These are phyloP conservation scores for Xanthoparmelia taractica DNA, from an alignment of 495 filamentous ascomycete species.

Conservation along the genomic window DNA sequence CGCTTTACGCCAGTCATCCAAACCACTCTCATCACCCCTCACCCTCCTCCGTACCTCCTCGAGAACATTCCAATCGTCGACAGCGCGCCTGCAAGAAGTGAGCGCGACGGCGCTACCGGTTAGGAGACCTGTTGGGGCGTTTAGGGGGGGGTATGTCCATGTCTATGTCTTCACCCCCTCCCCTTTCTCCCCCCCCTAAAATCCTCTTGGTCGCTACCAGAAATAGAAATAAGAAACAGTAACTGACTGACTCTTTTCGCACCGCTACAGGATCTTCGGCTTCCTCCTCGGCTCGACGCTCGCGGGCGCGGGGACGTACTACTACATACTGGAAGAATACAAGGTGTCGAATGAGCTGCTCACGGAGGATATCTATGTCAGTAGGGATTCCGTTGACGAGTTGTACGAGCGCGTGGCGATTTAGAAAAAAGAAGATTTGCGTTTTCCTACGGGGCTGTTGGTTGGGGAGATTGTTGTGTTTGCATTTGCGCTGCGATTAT, in stretches of 20 bases:
- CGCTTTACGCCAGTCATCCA: constrained; percentile 12
- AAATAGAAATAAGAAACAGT: no score
- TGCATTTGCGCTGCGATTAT: constrained; percentile 13
- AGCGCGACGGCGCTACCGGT: constrained; percentile 47
- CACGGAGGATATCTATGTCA: constrained; percentile 92
- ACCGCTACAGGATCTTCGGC: constrained; percentile 64
- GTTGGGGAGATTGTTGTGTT: no score
- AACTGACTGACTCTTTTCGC: not conserved
- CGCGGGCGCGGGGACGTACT: constrained; percentile 75
- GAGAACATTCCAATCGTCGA: constrained; percentile 20
- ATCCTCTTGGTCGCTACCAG: no score
- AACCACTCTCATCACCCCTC: no score
- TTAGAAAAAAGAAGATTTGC: no score
- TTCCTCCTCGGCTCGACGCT: constrained; percentile 82
- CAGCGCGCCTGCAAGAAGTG: constrained; percentile 15
- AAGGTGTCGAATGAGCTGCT: constrained; percentile 87
- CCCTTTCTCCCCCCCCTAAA: not conserved
- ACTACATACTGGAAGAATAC: constrained; percentile 88
- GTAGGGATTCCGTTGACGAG: constrained; percentile 32
- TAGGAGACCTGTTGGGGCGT: constrained; percentile 79
- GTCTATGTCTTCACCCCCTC: no score
- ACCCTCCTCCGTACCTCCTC: not conserved
- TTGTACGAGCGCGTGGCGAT: constrained; percentile 23
- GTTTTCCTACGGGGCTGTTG: no score
- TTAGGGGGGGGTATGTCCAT: constrained; percentile 82